These are phyloP conservation scores for Ceratocystis lukuohia DNA, from an alignment of 2,329 filamentous ascomycete genomes.

Conservation along the genomic window DNA sequence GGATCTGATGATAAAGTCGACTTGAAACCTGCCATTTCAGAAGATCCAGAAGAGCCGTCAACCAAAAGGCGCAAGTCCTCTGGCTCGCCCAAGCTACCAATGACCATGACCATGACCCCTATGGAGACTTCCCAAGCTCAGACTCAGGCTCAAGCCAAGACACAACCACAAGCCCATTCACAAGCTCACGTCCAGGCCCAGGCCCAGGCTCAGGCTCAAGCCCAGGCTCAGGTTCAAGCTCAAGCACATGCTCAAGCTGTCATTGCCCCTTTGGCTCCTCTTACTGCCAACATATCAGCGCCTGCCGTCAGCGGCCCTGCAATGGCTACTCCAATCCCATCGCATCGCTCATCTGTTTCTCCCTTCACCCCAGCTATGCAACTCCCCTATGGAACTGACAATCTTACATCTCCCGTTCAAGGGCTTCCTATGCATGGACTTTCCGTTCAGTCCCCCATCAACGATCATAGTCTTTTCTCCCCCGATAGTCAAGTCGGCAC, in stretches of 20 bases:
- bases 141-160: slow-evolving; percentile 21
- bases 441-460: slow-evolving; percentile 26
- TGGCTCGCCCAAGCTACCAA: slow-evolving; percentile 58
- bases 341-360: slow-evolving; percentile 30
- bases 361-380: slow-evolving; percentile 39
- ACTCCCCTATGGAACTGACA: slow-evolving; percentile 34
- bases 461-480: slow-evolving; percentile 31
- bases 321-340: slow-evolving; percentile 30
- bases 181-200: slow-evolving; percentile 22
- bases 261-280: slow-evolving; percentile 26
- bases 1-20: slow-evolving; percentile 18
- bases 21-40: neutral
- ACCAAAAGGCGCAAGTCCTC: slow-evolving; percentile 68
- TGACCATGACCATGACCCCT: slow-evolving; percentile 67
- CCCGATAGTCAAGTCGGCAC: slow-evolving; percentile 11
- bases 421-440: slow-evolving; percentile 19
- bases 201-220: neutral
- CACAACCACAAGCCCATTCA: slow-evolving; percentile 22
- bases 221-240: neutral
- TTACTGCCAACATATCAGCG: neutral
- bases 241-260: slow-evolving; percentile 23
- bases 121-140: slow-evolving; percentile 44
- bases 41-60: slow-evolving; percentile 32
- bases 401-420: slow-evolving; percentile 27
- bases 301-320: slow-evolving; percentile 7